A percentile compares a stretch with the other conserved stretches of the same genome.
These are phyloP conservation scores for Tanacetum coccineum DNA, from an alignment of 129 eudicot genomes.

Conservation along the genomic window DNA sequence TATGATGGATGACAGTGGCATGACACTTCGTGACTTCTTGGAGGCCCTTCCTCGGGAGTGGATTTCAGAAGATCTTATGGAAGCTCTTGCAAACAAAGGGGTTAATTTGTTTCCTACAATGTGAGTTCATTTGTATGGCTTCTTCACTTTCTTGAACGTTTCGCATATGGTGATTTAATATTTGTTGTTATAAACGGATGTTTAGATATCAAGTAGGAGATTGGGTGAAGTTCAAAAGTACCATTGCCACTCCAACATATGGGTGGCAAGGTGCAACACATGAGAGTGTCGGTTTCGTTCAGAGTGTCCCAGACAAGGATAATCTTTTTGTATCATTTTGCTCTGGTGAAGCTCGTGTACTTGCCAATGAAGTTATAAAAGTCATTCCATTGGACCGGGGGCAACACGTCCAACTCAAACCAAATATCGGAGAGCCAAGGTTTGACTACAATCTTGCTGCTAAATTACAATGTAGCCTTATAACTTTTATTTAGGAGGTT, in stretches of 20 bases:
- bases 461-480: neutral
- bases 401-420: constrained; percentile 79
- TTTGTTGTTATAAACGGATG: constrained; percentile 5
- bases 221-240: constrained; percentile 90
- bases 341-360: constrained; percentile 79
- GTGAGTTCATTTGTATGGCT: constrained; percentile 37
- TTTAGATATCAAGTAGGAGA: constrained; percentile 92
- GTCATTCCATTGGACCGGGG: constrained; percentile 94
- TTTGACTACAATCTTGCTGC: constrained; percentile 29
- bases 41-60: constrained; percentile 98
- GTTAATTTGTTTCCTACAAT: constrained; percentile 85
- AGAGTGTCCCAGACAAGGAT: constrained; percentile 76
- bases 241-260: constrained; percentile 59
- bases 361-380: constrained; percentile 82
- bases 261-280: constrained; percentile 98
- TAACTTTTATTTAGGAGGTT: neutral
- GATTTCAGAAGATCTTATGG: constrained; percentile 98
- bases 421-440: constrained; percentile 90
- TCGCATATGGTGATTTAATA: constrained; percentile 1
- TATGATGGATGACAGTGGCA: constrained; percentile 65
- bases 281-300: constrained; percentile 92
- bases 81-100: constrained; percentile 73
- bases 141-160: constrained; percentile 9
- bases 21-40: constrained; percentile 85
- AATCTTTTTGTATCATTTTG: constrained; percentile 77